Evolutionary conservation across 768 basidiomycete species (phyloP).

Genomic region (Mycena latifolia): DNA sequence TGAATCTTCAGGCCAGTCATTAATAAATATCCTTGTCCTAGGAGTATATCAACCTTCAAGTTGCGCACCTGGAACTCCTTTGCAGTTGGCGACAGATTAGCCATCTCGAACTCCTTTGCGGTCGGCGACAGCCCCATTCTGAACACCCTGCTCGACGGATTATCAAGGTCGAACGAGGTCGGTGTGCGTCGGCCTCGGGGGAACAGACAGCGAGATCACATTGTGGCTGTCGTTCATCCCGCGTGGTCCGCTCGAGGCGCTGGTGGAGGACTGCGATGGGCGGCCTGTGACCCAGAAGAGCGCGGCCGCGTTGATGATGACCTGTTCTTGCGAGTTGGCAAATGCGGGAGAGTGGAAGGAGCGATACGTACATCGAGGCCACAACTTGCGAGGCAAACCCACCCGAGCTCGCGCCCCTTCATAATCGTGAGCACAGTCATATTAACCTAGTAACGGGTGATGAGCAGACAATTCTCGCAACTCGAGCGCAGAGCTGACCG

Average conservation of each 20-base stretch:
- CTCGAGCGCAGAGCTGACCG: conserved; percentile 40
- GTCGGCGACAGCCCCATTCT: too few species aligned
- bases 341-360: neutral
- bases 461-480: neutral
- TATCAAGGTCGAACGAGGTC: neutral
- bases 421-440: conserved; percentile 57
- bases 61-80: too few species aligned
- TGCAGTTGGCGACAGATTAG: too few species aligned
- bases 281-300: conserved; percentile 61
- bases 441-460: conserved; percentile 45
- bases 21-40: too few species aligned
- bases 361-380: conserved; percentile 44
- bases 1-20: too few species aligned
- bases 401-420: conserved; percentile 60
- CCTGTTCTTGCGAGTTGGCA: conserved; percentile 40
- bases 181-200: neutral
- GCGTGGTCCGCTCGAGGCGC: conserved; percentile 1
- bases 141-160: too few species aligned
- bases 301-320: conserved; percentile 60
- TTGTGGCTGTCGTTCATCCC: neutral
- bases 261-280: neutral
- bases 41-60: too few species aligned
- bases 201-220: neutral
- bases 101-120: conserved; percentile 43
- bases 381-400: conserved; percentile 60